phyloP scores from a whole-genome alignment of 2,329 filamentous ascomycete species.

The Diaporthe amygdali region DNA sequence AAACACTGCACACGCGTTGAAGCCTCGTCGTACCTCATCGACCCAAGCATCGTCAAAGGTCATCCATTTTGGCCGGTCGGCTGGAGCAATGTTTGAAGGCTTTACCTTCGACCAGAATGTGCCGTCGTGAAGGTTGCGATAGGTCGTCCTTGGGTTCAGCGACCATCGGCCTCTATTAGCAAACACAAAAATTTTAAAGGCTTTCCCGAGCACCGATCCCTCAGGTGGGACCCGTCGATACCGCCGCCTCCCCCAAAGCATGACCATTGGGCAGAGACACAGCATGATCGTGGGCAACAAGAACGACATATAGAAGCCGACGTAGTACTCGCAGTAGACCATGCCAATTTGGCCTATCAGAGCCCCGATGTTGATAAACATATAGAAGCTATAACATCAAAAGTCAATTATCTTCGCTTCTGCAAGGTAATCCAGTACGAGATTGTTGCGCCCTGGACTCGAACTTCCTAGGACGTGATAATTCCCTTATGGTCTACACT shows the following conservation, averaged over 20 bases:
- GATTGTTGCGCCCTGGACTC: background rate
- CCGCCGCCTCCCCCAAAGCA: slow-evolving; percentile 54
- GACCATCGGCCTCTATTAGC: slow-evolving; percentile 72
- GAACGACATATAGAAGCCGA: slow-evolving; percentile 68
- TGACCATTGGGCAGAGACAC: slow-evolving; percentile 58
- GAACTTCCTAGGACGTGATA: background rate
- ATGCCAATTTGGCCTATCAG: slow-evolving; percentile 59
- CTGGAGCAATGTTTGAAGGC: slow-evolving; percentile 35
- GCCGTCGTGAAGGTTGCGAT: slow-evolving; percentile 59
- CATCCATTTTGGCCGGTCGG: slow-evolving; percentile 69
- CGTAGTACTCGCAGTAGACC: slow-evolving; percentile 68
- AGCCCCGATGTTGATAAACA: slow-evolving; percentile 64
- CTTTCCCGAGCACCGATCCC: slow-evolving; percentile 67
- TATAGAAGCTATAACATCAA: background rate
- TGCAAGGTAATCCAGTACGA: background rate
- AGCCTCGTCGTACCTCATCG: slow-evolving; percentile 72
- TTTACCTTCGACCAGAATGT: slow-evolving; percentile 50
- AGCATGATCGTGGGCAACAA: slow-evolving; percentile 64
- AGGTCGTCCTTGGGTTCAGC: slow-evolving; percentile 66
- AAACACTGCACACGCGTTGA: slow-evolving; percentile 73
- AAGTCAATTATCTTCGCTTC: background rate
- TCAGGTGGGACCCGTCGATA: slow-evolving; percentile 59
- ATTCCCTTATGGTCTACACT: no score
- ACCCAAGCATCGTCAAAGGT: slow-evolving; percentile 82
- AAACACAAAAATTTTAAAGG: slow-evolving; percentile 56